These are phyloP conservation scores for Aspergillus biplanus DNA, from an alignment of 495 filamentous ascomycete genomes.

Conservation along the genomic window DNA sequence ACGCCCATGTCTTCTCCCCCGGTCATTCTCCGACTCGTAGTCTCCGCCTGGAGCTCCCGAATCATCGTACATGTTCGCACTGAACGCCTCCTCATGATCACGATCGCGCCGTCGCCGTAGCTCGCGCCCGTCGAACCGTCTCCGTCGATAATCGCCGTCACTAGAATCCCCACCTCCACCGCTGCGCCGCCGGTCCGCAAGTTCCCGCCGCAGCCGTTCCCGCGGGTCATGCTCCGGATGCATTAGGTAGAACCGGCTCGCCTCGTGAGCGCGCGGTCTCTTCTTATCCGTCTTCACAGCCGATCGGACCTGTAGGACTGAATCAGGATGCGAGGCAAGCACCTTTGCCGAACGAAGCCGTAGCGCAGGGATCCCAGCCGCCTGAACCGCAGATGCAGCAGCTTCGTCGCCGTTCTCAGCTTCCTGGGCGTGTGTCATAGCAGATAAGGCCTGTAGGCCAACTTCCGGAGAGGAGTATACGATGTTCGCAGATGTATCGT, in stretches of 20 bases:
- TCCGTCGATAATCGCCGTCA: slow-evolving; percentile 62
- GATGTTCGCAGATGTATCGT: slow-evolving; percentile 88
- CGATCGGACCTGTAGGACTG: slow-evolving; percentile 69
- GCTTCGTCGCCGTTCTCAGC: slow-evolving; percentile 31
- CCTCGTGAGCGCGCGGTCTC: slow-evolving; percentile 69
- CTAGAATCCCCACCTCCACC: slow-evolving; percentile 58
- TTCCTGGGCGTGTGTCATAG: slow-evolving; percentile 54
- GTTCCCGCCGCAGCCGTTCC: slow-evolving; percentile 62
- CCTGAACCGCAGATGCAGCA: background rate
- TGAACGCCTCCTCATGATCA: slow-evolving; percentile 58
- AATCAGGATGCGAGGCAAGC: slow-evolving; percentile 67
- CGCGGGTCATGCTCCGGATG: slow-evolving; percentile 87
- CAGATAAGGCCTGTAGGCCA: slow-evolving; percentile 72
- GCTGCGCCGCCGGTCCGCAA: slow-evolving; percentile 51
- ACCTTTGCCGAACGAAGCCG: slow-evolving; percentile 65
- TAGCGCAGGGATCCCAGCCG: slow-evolving; percentile 45
- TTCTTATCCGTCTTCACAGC: slow-evolving; percentile 80
- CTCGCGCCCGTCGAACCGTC: slow-evolving; percentile 61
- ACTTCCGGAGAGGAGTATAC: slow-evolving; percentile 70
- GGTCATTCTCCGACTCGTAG: slow-evolving; percentile 33
- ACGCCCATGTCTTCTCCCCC: slow-evolving; percentile 31
- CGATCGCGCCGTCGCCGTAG: slow-evolving; percentile 56
- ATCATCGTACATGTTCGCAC: slow-evolving; percentile 81
- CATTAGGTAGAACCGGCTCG: slow-evolving; percentile 88
- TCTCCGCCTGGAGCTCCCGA: slow-evolving; percentile 31